These are phyloP conservation scores for Mycena alexandri DNA, from an alignment of 768 basidiomycete species.

Conservation along the genomic window DNA sequence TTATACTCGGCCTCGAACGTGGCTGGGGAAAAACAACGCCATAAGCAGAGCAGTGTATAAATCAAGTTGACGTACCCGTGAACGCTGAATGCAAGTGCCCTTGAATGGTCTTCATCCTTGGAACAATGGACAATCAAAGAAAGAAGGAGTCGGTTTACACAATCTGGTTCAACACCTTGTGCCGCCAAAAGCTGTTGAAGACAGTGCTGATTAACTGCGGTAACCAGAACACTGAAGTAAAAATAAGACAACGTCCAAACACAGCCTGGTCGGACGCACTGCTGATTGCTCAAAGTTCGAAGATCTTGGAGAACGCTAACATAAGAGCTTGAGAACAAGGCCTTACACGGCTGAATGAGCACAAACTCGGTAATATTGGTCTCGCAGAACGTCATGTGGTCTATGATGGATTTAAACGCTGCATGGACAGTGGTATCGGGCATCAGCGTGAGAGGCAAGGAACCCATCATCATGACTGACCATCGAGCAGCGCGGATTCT, in stretches of 20 bases:
- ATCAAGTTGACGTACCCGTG: slow-evolving; percentile 62
- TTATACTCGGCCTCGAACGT: slow-evolving; percentile 70
- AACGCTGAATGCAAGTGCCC: slow-evolving; percentile 73
- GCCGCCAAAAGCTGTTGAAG: slow-evolving; percentile 62
- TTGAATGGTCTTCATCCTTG: slow-evolving; percentile 76
- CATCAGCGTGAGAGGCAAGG: slow-evolving; percentile 33
- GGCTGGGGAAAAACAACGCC: slow-evolving; percentile 58
- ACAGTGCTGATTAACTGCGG: slow-evolving; percentile 73
- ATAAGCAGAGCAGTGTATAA: slow-evolving; percentile 38
- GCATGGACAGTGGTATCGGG: slow-evolving; percentile 34
- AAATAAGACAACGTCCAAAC: slow-evolving; percentile 28
- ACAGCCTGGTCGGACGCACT: slow-evolving; percentile 60
- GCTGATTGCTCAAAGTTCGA: slow-evolving; percentile 73
- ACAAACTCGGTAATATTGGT: slow-evolving; percentile 80
- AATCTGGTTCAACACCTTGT: slow-evolving; percentile 49
- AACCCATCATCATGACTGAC: slow-evolving; percentile 54
- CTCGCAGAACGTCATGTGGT: slow-evolving; percentile 82
- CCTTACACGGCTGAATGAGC: slow-evolving; percentile 18
- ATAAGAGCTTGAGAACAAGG: slow-evolving; percentile 33
- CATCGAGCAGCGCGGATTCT: slow-evolving; percentile 73
- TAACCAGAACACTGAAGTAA: slow-evolving; percentile 69
- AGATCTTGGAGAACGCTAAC: slow-evolving; percentile 82
- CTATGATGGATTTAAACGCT: slow-evolving; percentile 86
- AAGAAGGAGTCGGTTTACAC: slow-evolving; percentile 77
- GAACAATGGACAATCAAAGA: slow-evolving; percentile 84